Evolutionary conservation across 139 green algal species (phyloP), one percentile per base, ranked within the genome.

Genomic region (Micractinium sp.): DNA sequence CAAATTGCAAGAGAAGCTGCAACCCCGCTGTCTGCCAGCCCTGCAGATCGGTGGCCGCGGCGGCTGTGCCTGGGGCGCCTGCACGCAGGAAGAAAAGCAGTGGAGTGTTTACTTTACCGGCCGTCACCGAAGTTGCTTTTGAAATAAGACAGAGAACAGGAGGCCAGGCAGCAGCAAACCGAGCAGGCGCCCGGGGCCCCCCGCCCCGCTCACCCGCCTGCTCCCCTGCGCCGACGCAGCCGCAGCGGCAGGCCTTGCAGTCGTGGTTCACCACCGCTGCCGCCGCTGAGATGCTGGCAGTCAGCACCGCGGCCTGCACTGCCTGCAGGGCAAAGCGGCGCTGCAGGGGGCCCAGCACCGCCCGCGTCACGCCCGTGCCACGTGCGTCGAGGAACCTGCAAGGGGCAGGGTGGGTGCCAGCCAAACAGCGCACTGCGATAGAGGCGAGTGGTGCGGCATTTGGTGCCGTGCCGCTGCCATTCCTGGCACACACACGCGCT

Each of bases 301-400:
- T 87, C 38, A 87, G 73, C 38, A 87, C 83, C 27, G 83, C 83
- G 0, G 82, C 83, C 66, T 87, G 83, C 67, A 87, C 83, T 41
- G 56, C 67, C 38, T 87, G 66, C 33, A 87, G 83, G 4, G 66
- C 83, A 29, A 81, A 87, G 67, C 83, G 83, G 38, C 83, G 63
- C 66, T 87, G 83, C 38, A 87, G 67, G 20, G 83, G 83, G 0
- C 35, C 83, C 83, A 87, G 39, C 66, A 67, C 38, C 7, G 66
- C 39, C 20, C 67, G 38, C 3, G 33, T 25, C 0, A 79, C 66
- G 38, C 83, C 83, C 2, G 83, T 87, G 83, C 27, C 9, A 0
- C 83, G 83, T 31, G 76, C 22, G 41, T 87, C 83, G 3, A 87
- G 83, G 31, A 87, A 87, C 29, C 71, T 79, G 67, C 27, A 38